Evolutionary conservation across 768 basidiomycete species (phyloP), one percentile per base, ranked within the genome.

Genomic region (Coprinopsis strossmayeri): DNA sequence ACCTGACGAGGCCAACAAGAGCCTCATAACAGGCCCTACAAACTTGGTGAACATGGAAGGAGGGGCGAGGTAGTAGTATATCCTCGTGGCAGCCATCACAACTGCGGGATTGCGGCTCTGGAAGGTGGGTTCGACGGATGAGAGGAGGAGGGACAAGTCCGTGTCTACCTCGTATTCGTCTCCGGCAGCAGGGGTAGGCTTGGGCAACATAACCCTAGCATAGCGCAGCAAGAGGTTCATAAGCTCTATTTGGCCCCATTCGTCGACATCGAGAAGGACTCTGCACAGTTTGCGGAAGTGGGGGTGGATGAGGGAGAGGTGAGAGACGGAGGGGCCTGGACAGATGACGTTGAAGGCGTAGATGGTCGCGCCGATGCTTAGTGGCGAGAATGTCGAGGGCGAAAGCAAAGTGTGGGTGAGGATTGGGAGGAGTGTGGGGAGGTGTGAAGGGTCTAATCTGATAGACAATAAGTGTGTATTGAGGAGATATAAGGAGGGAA

Each of bases 241-340:
- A 17, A 92, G 64, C 39, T 84, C 79, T 4, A 87, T 79, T 64
- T 97, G 96, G 0, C 92, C 93, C 96, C 96, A 99, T 62, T 96
- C 95, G 57, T 99, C 96, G 3, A 86, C 83, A 57, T 99, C 93
- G 27, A 91, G 75, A 2, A 98, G 69, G n/a, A 87, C 70, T 35
- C 76, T 74, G 60, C 92, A 96, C 25, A 93, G 69, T 23, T 89
- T 80, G 20, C 94, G 75, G 57, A 89, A 99, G 55, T 96, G 89
- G 15, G 77, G 76, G 59, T 99, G 96, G 1, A 99, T 65, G 11
- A 96, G 79, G 59, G 95, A 91, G 11, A 94, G 76, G 34, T 45
- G 30, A 15, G 26, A 17, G 34, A 50, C 23, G 15, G 41, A 32
- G 38, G 86, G 77, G 0, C 86, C 84, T 0, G 92, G 90, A 59